Evolutionary conservation across 2,329 filamentous ascomycete species (phyloP).

Genomic region (Pseudogymnoascus sp.): DNA sequence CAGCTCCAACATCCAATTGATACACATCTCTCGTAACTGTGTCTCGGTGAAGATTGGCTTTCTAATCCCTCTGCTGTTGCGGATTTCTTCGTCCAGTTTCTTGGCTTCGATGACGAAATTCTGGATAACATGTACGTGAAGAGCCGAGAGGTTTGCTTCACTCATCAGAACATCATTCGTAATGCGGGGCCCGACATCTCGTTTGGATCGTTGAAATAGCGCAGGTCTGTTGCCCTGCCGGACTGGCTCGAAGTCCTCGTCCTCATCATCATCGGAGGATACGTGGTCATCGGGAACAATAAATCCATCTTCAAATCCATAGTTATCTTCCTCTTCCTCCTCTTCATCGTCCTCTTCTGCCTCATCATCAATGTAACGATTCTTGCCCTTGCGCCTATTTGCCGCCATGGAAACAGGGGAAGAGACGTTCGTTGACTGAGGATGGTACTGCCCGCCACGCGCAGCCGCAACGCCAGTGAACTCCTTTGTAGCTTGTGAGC

Average conservation of each 20-base stretch:
- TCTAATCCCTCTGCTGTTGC: conserved; percentile 50
- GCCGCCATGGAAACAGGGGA: conserved; percentile 49
- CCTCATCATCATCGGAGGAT: conserved; percentile 21
- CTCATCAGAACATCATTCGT: conserved; percentile 47
- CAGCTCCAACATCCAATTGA: conserved; percentile 56
- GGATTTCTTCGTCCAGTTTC: conserved; percentile 51
- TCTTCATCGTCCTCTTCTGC: conserved; percentile 30
- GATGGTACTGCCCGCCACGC: conserved; percentile 36
- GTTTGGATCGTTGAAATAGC: conserved; percentile 40
- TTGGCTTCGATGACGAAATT: conserved; percentile 60
- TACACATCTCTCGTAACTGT: conserved; percentile 66
- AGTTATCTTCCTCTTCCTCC: background rate
- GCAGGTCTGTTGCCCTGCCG: conserved; percentile 35
- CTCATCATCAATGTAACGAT: conserved; percentile 30
- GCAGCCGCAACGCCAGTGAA: conserved; percentile 25
- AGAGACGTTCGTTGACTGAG: conserved; percentile 60
- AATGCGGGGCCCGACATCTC: conserved; percentile 50
- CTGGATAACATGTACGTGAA: conserved; percentile 57
- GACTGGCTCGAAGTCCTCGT: conserved; percentile 28
- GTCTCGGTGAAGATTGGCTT: conserved; percentile 60
- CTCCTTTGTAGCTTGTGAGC: conserved; percentile 23
- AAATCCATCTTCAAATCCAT: conserved; percentile 38
- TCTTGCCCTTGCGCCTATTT: conserved; percentile 24
- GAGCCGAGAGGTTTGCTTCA: conserved; percentile 41
- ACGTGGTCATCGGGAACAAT: conserved; percentile 34